Evolutionary conservation across 768 basidiomycete genomes (phyloP).

Genomic region (Rhodotorula graminis): DNA sequence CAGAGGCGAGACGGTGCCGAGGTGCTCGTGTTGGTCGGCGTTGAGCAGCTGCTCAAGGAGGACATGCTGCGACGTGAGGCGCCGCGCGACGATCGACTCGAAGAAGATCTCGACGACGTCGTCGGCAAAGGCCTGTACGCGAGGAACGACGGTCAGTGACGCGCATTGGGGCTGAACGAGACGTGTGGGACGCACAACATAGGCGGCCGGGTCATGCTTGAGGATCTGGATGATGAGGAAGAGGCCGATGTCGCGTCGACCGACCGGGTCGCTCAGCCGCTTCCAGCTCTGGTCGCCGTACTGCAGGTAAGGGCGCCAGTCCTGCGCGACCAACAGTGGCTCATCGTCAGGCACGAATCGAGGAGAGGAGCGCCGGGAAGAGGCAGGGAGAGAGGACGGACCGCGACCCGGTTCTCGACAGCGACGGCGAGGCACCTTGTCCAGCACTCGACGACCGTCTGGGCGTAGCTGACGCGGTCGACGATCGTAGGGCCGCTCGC

Average conservation of each 20-base stretch:
- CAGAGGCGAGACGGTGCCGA: slow-evolving; percentile 1
- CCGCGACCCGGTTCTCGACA: slow-evolving; percentile 55
- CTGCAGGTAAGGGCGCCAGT: slow-evolving; percentile 61
- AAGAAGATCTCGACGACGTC: slow-evolving; percentile 41
- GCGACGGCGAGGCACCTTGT: slow-evolving; percentile 63
- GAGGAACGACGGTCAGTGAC: not conserved
- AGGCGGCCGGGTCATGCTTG: slow-evolving; percentile 22
- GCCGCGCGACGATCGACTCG: slow-evolving; percentile 37
- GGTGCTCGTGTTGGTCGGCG: not conserved
- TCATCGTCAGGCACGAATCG: too few relatives aligned
- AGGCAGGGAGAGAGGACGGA: slow-evolving; percentile 41
- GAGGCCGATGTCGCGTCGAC: slow-evolving; percentile 60
- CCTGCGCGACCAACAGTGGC: slow-evolving; percentile 49
- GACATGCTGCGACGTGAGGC: slow-evolving; percentile 37
- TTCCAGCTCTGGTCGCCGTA: slow-evolving; percentile 57
- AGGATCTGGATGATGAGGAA: slow-evolving; percentile 52
- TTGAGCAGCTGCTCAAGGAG: slow-evolving; percentile 33
- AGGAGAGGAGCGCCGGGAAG: not conserved
- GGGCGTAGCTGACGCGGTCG: slow-evolving; percentile 49
- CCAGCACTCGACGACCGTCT: slow-evolving; percentile 67
- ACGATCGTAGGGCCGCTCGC: slow-evolving; percentile 20
- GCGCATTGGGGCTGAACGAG: too few relatives aligned
- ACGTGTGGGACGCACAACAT: slow-evolving; percentile 1
- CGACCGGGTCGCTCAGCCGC: slow-evolving; percentile 54
- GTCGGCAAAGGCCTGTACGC: slow-evolving; percentile 27